These are phyloP conservation scores for Dovyalis caffra DNA, from an alignment of 345 rosid species.

Conservation along the genomic window DNA sequence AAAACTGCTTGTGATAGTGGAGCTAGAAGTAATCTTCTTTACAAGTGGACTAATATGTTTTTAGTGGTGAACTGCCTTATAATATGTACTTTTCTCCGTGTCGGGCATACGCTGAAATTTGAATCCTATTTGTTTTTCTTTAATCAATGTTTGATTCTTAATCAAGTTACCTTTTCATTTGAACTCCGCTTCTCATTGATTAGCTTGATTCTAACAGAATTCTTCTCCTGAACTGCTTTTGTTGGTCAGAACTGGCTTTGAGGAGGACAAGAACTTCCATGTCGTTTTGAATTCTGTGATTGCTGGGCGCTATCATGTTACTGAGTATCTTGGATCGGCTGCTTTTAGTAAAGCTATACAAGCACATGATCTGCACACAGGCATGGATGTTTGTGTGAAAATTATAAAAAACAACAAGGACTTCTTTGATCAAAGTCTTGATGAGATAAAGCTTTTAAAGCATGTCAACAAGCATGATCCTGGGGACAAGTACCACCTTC, in stretches of 20 bases:
- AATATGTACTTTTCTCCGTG: background rate
- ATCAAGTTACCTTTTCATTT: background rate
- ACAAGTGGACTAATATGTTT: background rate
- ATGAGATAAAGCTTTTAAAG: conserved; percentile 97
- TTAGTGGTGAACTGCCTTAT: background rate
- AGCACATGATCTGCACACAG: conserved; percentile 97
- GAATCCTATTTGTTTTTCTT: background rate
- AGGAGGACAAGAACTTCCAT: conserved; percentile 99
- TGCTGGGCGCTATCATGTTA: conserved; percentile 97
- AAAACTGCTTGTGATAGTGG: background rate
- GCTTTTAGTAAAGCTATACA: conserved; percentile 99
- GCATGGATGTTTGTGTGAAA: conserved; percentile 98
- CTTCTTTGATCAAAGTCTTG: conserved; percentile 99
- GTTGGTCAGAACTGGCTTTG: conserved; percentile 91
- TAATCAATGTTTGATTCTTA: background rate
- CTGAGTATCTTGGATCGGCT: conserved; percentile 99
- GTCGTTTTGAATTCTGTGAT: conserved; percentile 91
- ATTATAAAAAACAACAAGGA: conserved; percentile 99
- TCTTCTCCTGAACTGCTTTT: conserved; percentile 20
- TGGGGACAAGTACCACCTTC: conserved; percentile 90
- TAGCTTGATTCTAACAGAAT: conserved; percentile 14
- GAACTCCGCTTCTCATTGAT: conserved; percentile 5
- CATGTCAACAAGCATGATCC: conserved; percentile 98
- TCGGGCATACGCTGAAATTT: background rate
- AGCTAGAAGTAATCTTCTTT: background rate